These are phyloP conservation scores for Naganishia liquefaciens DNA, from an alignment of 1,284 basidiomycete genomes.

Conservation along the genomic window DNA sequence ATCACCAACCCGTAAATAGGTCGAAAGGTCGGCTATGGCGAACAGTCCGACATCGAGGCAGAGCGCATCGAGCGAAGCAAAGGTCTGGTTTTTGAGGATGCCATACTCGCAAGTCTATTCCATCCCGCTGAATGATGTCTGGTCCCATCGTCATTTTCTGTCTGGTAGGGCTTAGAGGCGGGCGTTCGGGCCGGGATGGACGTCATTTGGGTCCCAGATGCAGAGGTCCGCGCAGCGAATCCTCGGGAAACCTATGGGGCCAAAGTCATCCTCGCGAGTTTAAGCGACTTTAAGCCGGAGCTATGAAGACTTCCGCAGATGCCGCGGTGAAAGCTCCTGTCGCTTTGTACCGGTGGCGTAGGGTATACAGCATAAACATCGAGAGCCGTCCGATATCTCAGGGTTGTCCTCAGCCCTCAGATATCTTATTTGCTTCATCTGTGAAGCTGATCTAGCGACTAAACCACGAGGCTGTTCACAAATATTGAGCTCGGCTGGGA, in stretches of 20 bases:
- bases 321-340: background rate
- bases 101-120: slow-evolving; percentile 39
- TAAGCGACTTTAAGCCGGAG: slow-evolving; percentile 47
- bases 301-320: slow-evolving; percentile 47
- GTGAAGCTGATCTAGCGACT: too few species aligned
- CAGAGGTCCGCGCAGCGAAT: slow-evolving; percentile 45
- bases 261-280: slow-evolving; percentile 42
- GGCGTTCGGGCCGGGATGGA: slow-evolving; percentile 54
- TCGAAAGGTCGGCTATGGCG: slow-evolving; percentile 48
- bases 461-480: too few species aligned
- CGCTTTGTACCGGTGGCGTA: too few species aligned
- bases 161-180: slow-evolving; percentile 44
- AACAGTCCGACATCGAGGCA: slow-evolving; percentile 38
- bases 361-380: too few species aligned
- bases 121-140: background rate
- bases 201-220: slow-evolving; percentile 54
- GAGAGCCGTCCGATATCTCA: too few species aligned
- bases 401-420: too few species aligned
- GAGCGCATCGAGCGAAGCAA: slow-evolving; percentile 43
- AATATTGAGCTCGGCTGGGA: too few species aligned
- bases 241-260: slow-evolving; percentile 48
- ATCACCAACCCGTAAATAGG: slow-evolving; percentile 35
- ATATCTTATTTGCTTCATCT: too few species aligned
- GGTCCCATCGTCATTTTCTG: background rate
- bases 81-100: slow-evolving; percentile 55